Percentiles rank a stretch among this genome's conserved stretches.
Evolutionary conservation across 306 rosid genomes (phyloP).

Genomic region (Quercus dentata): DNA sequence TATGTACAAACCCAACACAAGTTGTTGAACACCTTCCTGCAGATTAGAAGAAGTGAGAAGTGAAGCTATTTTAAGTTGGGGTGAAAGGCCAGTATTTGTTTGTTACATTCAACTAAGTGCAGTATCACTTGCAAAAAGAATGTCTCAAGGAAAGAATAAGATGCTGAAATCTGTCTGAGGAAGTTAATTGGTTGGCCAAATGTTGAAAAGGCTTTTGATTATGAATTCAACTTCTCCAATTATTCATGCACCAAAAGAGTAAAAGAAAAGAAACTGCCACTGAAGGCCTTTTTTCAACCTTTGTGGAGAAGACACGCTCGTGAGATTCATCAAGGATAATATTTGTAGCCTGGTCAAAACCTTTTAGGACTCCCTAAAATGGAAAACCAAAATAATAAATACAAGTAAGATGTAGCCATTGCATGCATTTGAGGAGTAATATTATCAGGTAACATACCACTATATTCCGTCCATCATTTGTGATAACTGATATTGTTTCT

Average conservation of each 20-base stretch:
- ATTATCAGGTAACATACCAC: constrained; percentile 54
- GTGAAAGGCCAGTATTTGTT: not conserved
- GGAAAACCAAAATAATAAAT: not conserved
- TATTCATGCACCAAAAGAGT: not conserved
- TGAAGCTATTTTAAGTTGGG: not conserved
- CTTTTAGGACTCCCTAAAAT: constrained; percentile 77
- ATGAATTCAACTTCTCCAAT: not conserved
- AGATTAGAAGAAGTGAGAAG: constrained; percentile 15
- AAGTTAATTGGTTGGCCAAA: not conserved
- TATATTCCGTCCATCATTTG: constrained; percentile 91
- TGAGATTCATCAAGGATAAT: constrained; percentile 98
- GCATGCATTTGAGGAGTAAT: not conserved
- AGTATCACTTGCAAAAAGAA: too few relatives aligned
- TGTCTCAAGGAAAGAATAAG: too few relatives aligned
- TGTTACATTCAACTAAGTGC: not conserved
- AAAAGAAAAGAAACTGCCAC: not conserved
- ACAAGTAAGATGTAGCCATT: not conserved
- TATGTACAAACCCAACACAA: constrained; percentile 85
- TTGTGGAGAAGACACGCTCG: constrained; percentile 93
- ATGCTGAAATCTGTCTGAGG: not conserved
- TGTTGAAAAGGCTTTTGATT: not conserved
- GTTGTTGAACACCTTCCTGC: constrained; percentile 98
- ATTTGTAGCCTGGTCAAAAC: constrained; percentile 97
- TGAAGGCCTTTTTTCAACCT: constrained; percentile 41
- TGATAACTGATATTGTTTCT: constrained; percentile 88